Base-by-base conservation (phyloP, 345 rosid species). In the Sapria himalayana region DNA sequence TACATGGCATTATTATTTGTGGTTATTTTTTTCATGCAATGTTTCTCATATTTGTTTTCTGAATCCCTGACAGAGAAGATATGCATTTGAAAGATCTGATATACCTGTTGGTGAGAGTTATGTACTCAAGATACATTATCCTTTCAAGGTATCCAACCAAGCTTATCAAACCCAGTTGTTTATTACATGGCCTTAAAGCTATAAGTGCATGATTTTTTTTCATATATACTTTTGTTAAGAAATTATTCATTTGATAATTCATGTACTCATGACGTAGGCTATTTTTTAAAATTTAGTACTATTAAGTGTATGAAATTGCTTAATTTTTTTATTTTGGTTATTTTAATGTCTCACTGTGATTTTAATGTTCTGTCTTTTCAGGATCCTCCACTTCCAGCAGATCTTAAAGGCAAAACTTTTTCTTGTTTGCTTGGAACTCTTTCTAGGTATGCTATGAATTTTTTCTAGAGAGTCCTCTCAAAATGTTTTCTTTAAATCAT, bases 371-470 rank as follows among this genome's bases (percentile, higher is more conserved):
- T 43, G 31, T 41, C 29, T 37, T 36, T 56, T 38, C 60, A 89
- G 98, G 85, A 89, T 37, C 85, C 81, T 24, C 84, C 95, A 53
- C 71, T 89, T 51, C 84, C 98, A 42, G 59, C 77, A 51, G 93
- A 82, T 64, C 65, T 74, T 29, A 76, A 66, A 55, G 98, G 98
- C 41, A 66, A 79, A 66, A 72, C 62, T 10, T 89, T 82, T 60
- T 51, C 55, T 52, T 73, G 91, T 55, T 52, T 89, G 60, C 85
- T 79, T 43, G 98, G 94, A 41, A 69, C 92, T 59, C 74, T 76
- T 58, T 51, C 64, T 78, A 89, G 98, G 98, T 89, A 41, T 37
- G 33, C 24, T 48, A 15, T 16, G 8, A 13, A 24, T n/a, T 20
- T 2, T 33, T 38, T 45, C 9, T 39, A 5, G 7, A 4, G 21